Conservation (phyloP, 768 basidiomycete species). For the Trametes maxima region DNA sequence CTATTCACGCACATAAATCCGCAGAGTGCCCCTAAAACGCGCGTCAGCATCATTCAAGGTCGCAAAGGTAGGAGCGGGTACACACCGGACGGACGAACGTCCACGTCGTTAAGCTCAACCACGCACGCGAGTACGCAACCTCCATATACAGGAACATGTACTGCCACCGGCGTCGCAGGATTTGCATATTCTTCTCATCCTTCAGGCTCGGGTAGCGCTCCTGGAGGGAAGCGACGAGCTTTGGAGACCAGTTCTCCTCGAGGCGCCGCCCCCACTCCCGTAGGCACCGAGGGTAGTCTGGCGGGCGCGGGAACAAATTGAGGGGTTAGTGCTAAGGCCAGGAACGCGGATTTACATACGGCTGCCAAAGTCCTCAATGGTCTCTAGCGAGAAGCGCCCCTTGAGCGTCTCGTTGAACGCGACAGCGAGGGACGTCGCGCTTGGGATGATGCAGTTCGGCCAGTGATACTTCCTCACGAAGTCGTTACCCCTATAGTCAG, state of each 20-base stretch:
- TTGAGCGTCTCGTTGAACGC: slow-evolving; percentile 21
- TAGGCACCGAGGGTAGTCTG: slow-evolving; percentile 25
- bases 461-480: slow-evolving; percentile 35
- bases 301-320: slow-evolving; percentile 21
- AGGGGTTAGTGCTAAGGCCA: slow-evolving; percentile 5
- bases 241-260: slow-evolving; percentile 27
- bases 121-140: slow-evolving; percentile 32
- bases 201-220: slow-evolving; percentile 28
- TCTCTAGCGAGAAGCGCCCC: slow-evolving; percentile 29
- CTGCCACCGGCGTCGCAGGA: slow-evolving; percentile 32
- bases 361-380: slow-evolving; percentile 26
- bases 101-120: slow-evolving; percentile 20
- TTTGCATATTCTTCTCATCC: slow-evolving; percentile 25
- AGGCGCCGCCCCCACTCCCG: slow-evolving; percentile 38
- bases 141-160: slow-evolving; percentile 34
- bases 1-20: not conserved
- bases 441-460: slow-evolving; percentile 31
- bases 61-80: not conserved
- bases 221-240: slow-evolving; percentile 19
- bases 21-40: not conserved
- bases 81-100: slow-evolving; percentile 27
- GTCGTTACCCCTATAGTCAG: slow-evolving; percentile 26
- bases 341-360: slow-evolving; percentile 15
- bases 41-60: not conserved
- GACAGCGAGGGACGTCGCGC: slow-evolving; percentile 25